Evolutionary conservation across 352 stramenopile species (phyloP), one percentile per base, ranked within the genome.

Genomic region (Globisporangium lucens): DNA sequence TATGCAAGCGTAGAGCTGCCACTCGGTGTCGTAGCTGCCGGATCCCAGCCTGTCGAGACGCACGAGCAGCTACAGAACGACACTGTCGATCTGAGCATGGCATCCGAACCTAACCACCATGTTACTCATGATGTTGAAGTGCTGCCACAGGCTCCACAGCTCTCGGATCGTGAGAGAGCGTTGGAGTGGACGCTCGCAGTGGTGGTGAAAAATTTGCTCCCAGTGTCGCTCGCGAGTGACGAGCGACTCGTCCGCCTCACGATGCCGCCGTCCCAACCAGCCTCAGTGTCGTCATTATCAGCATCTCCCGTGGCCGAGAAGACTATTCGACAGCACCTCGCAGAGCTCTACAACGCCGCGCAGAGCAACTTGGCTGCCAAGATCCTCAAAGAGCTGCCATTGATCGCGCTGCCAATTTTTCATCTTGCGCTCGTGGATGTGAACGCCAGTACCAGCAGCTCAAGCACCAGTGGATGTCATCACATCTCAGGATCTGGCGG

Each of bases 181-280:
- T 10, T 65, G 15, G 67, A 63, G n/a, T 73, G 67, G 67, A 70
- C 63, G 20, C 47, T 57, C 20, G 35, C 51, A 17, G 47, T 60
- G 22, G 56, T 66, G n/a, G 49, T 73, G 27, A 49, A 57, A 17
- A 60, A 70, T 22, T 53, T 73, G n/a, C 27, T 73, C 9, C 63
- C 67, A 35, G 20, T 73, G 8, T 52, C 67, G 36, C 56, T 73
- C 3, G 56, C 49, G 1, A 47, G 22, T 10, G 67, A 73, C 33
- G 46, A 38, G 15, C 56, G 41, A 9, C 24, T 72, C 9, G 51
- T 58, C 8, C 30, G 56, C 20, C 49, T 63, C 8, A n/a, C 36
- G 24, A 22, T 15, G 35, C 24, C 43, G 6, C 43, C 17, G 15
- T 8, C 17, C 17, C 43, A 49, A 6, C 15, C 41, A 49, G 3